A percentile compares a stretch with the other conserved stretches of the same genome.
These are phyloP conservation scores for Helicocarpus griseus DNA, from an alignment of 2,329 filamentous ascomycete genomes.

Conservation along the genomic window DNA sequence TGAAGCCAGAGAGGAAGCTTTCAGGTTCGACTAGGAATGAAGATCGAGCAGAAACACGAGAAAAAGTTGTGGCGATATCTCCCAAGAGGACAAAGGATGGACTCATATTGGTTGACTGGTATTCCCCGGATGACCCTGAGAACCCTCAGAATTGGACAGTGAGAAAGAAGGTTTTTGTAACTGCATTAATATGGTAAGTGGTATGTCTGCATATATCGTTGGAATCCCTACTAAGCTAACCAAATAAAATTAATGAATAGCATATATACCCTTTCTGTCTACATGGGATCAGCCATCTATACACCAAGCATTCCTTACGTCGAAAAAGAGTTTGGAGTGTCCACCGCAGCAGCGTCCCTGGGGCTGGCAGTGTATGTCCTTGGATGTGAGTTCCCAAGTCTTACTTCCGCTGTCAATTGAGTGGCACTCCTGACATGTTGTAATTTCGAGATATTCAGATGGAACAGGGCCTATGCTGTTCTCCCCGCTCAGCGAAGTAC, in stretches of 20 bases:
- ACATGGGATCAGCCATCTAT: slow-evolving; percentile 45
- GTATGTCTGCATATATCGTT: neutral
- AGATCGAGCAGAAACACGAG: neutral
- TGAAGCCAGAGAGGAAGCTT: neutral
- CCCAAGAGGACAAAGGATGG: neutral
- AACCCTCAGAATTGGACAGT: slow-evolving; percentile 49
- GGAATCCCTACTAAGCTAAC: neutral
- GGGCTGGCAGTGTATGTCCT: slow-evolving; percentile 43
- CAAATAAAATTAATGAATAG: neutral
- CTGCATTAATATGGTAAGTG: slow-evolving; percentile 22
- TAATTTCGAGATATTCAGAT: slow-evolving; percentile 8
- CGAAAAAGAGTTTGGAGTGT: slow-evolving; percentile 35
- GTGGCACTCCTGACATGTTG: too few relatives aligned
- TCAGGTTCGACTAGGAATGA: neutral
- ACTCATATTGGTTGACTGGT: slow-evolving; percentile 43
- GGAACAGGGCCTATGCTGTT: slow-evolving; percentile 40
- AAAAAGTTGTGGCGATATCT: neutral
- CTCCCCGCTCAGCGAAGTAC: slow-evolving; percentile 40
- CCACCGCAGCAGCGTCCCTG: slow-evolving; percentile 36
- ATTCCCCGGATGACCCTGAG: slow-evolving; percentile 45
- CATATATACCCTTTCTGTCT: slow-evolving; percentile 37
- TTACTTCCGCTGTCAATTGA: neutral
- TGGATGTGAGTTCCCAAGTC: slow-evolving; percentile 18
- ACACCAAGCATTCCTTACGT: slow-evolving; percentile 33
- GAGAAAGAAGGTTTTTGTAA: slow-evolving; percentile 34